Evolutionary conservation across 1,284 basidiomycete genomes (phyloP).

Genomic region (Coniferiporia weirii): DNA sequence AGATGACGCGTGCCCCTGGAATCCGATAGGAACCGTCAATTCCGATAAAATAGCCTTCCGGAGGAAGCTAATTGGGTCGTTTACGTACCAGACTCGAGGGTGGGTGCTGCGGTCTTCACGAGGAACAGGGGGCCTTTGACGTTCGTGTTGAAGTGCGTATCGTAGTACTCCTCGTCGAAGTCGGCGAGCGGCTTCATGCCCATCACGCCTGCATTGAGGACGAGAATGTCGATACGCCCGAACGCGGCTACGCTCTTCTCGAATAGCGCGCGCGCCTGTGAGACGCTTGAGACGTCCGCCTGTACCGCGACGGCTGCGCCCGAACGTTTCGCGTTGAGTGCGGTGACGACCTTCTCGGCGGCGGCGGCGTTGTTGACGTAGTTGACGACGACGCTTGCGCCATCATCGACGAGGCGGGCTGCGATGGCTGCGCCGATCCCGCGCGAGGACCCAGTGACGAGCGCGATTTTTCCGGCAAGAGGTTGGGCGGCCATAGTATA

Average conservation of each 20-base stretch:
- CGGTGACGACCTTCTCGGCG: conserved; percentile 41
- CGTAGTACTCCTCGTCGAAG: conserved; percentile 45
- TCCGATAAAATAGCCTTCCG: not conserved
- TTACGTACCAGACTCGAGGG: conserved; percentile 40
- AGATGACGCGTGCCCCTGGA: conserved; percentile 47
- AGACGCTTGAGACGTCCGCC: conserved; percentile 37
- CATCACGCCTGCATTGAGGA: conserved; percentile 53
- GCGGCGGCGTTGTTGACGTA: conserved; percentile 37
- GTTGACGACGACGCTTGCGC: conserved; percentile 56
- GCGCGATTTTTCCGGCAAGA: conserved; percentile 43
- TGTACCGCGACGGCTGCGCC: conserved; percentile 48
- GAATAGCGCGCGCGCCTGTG: conserved; percentile 24
- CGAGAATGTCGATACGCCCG: conserved; percentile 49
- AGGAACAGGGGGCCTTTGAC: conserved; percentile 56
- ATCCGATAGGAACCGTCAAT: not conserved
- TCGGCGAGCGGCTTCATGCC: conserved; percentile 39
- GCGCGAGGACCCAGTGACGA: conserved; percentile 56
- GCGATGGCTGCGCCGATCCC: conserved; percentile 54
- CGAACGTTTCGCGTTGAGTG: conserved; percentile 37
- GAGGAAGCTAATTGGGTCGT: not conserved
- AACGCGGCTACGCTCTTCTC: conserved; percentile 41
- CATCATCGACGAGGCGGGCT: conserved; percentile 44
- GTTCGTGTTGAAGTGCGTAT: conserved; percentile 46
- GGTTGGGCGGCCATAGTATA: not conserved
- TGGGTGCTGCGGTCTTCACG: conserved; percentile 39